Base-by-base conservation (phyloP, 257 asterid species). In the Primulina huaijiensis region DNA sequence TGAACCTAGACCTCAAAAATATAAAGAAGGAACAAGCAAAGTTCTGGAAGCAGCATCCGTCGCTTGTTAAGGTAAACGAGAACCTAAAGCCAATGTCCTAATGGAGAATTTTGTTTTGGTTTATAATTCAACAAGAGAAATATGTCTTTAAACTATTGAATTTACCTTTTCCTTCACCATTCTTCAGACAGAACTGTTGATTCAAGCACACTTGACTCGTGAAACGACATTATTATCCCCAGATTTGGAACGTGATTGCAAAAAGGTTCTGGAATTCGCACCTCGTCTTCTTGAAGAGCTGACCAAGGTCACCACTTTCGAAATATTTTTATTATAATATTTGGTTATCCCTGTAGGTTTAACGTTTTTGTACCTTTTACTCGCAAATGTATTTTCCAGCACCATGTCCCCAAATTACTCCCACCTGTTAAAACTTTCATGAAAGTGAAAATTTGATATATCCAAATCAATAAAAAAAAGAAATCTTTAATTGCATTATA, bases 221-320 rank as follows among this genome's bases (percentile, higher is more conserved):
- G 85, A 85, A 82, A 84, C 89, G 52, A 81, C 78, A 20, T 68
- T 81, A 17, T 79, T 89, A 62, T 60, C 96, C 77, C 83, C 85
- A 66, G 95, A 91, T 71, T 76, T 90, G 85, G 85, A 75, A 79
- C 80, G 65, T 40, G 97, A 90, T 78, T 81, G 84, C 79, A 93
- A 84, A 76, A 78, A 70, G 64, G 76, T 87, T 79, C 86, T 93
- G 27, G 94, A 84, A 80, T 55, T 86, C 64, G 64, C 92, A 1
- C 99, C 99, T 74, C 86, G 86, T 68, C 95, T 93, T 63, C 89
- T 93, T 20, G 97, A 90, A 77, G 99, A 89, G 83, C 88, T 93
- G 33, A 63, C 87, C 60, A 86, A 87, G 96, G 99, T 93, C 60
- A 53, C n/a, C 25, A 35, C 10, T 34, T 53, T 71, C 12, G 33